Base-by-base conservation (phyloP, 805 yeast genomes). In the Suhomyces vadensis region DNA sequence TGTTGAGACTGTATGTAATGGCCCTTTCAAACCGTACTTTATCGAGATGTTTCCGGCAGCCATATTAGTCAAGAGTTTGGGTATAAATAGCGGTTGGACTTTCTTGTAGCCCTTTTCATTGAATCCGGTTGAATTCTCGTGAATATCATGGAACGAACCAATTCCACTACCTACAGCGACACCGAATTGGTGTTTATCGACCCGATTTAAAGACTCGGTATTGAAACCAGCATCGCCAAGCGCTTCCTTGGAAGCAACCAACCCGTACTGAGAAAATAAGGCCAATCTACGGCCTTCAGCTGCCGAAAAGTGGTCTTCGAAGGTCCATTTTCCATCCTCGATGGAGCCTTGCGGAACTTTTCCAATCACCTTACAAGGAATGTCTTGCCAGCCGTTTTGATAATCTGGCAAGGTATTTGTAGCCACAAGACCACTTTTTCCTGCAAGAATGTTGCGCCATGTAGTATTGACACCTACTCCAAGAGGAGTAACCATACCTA, bases 91-190 rank as follows among this genome's bases (percentile, higher is more conserved):
- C 1, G 99, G 99, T 39, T 88, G 86, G 2, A 90, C 82, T 50
- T 80, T 81, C 46, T 83, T 78, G 60, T 84, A 85, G 0, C 75
- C 74, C 10, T 86, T 85, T 3, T 57, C 51, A 14, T 62, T 55
- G 48, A 79, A 79, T 1, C 73, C 69, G 10, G 79, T 73, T 1
- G 88, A 64, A 53, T 84, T 87, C 3, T 79, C 84, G 55, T 81
- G 81, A 0, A 79, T 64, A 47, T 88, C 95, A 13, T 80, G 83
- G 38, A 92, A 74, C 2, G 95, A 87, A 0, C 97, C 98, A 39
- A 94, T 87, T 0, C 97, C 96, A 1, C 96, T 83, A 0, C 98
- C 99, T 6, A 92, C 78, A n/a, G 89, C 83, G 1, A 87, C 90
- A 2, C 97, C 95, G 2, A 81, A 59, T 17, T 24, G 29, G 60